Percentiles rank a stretch among this genome's conserved stretches.
phyloP scores from a whole-genome alignment of 2,329 filamentous ascomycete genomes.

The Chrysoporthe cubensis region DNA sequence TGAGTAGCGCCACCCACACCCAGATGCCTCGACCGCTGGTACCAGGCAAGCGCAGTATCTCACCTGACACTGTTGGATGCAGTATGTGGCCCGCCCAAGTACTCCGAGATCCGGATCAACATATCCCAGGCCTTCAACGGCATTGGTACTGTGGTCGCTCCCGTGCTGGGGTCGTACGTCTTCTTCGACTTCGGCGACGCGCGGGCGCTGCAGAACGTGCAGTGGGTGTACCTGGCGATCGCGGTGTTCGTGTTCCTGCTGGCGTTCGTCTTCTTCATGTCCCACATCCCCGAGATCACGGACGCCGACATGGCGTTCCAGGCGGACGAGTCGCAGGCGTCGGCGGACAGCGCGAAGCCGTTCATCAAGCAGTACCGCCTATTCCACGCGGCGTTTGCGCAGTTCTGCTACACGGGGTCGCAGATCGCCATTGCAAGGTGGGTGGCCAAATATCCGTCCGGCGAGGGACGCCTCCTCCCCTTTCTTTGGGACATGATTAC shows the following conservation, averaged over 20 bases:
- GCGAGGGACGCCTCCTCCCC: background rate
- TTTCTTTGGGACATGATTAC: background rate
- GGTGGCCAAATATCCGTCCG: background rate
- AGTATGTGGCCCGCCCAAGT: slow-evolving; percentile 65
- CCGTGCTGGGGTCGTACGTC: slow-evolving; percentile 72
- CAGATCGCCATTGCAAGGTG: slow-evolving; percentile 65
- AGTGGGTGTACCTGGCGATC: slow-evolving; percentile 78
- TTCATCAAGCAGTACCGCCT: slow-evolving; percentile 73
- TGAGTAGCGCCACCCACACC: slow-evolving; percentile 27
- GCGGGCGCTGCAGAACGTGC: slow-evolving; percentile 66
- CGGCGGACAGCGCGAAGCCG: slow-evolving; percentile 59
- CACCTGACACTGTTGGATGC: slow-evolving; percentile 23
- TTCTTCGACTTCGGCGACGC: slow-evolving; percentile 69
- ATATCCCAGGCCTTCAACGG: slow-evolving; percentile 78
- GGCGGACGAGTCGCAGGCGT: slow-evolving; percentile 56
- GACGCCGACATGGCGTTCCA: slow-evolving; percentile 69
- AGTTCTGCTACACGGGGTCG: slow-evolving; percentile 79
- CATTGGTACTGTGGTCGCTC: slow-evolving; percentile 73
- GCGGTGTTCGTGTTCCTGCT: slow-evolving; percentile 71
- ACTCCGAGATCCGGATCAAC: slow-evolving; percentile 75
- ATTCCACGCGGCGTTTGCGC: slow-evolving; percentile 75
- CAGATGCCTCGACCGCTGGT: background rate
- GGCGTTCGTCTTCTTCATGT: slow-evolving; percentile 68
- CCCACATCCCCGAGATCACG: slow-evolving; percentile 73
- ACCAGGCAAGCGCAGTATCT: background rate